Evolutionary conservation across 139 green algal genomes (phyloP), one percentile per base, ranked within the genome.

Genomic region (Mesostigma viride): DNA sequence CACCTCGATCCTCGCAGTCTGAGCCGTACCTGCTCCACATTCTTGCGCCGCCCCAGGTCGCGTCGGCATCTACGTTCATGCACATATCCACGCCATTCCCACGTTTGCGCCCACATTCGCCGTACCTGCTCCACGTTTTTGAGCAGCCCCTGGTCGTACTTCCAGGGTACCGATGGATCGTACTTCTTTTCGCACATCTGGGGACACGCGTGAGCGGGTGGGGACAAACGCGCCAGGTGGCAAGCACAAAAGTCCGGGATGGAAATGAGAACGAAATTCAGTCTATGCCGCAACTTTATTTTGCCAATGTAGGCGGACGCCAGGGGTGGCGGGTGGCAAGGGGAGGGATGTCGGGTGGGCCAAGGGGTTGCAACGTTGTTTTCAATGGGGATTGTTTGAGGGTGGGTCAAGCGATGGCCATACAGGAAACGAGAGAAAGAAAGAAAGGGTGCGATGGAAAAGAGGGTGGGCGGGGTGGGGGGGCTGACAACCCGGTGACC

Each of bases 11-110:
- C 28, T 62, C 14, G 58, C 59, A 8, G 59, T 66, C 59, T 57
- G 14, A 8, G 8, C 26, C 4, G 11, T 66, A 68, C 62, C 57
- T 71, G 65, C 65, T 71, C 67, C 5, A 59, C 27, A 27, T 73
- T 73, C 34, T 36, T 73, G 6, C 59, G 58, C 20, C 27, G 27
- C 11, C 67, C 67, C 20, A 71, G 31, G 62, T 73, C 67, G 14
- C 22, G 74, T 3, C 27, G 58, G 63, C 67, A 73, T 17, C 59
- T 51, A 51, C 14, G 11, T 51, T 51, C 40, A 51, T 51, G 11
- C 14, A 14, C 40, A 51, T 24, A 51, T 51, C 40, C 40, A 51
- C 40, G 14, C 40, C 40, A 8, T 51, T 51, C 40, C 11, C 40
- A 14, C 40, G 40, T 24, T 51, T 8, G 14, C 8, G 40, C 40